phyloP scores from a whole-genome alignment of 768 basidiomycete species.

The Exidia glandulosa region DNA sequence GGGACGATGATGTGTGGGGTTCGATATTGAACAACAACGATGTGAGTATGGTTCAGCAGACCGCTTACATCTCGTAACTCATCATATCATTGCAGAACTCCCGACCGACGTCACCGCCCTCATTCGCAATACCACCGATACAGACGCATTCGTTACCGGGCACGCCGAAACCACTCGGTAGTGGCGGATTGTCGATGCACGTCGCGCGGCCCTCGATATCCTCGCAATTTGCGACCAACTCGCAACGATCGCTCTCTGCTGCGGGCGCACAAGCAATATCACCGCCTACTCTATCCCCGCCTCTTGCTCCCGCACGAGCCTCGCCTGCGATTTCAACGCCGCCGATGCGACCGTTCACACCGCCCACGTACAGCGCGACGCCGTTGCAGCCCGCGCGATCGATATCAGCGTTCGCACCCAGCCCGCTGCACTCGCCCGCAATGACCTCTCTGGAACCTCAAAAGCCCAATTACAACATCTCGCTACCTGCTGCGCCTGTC shows the following conservation, averaged over 20 bases:
- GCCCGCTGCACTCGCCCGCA: neutral
- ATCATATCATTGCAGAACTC: neutral
- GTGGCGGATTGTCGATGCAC: neutral
- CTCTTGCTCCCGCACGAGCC: neutral
- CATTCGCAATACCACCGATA: neutral
- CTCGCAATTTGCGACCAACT: neutral
- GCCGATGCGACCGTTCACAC: neutral
- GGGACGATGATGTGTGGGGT: slow-evolving; percentile 84
- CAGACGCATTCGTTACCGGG: slow-evolving; percentile 6
- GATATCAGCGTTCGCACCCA: neutral
- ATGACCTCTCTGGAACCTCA: neutral
- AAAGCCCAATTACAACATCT: slow-evolving; percentile 19
- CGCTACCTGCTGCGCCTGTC: slow-evolving; percentile 14
- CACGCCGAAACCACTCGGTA: neutral
- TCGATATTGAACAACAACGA: slow-evolving; percentile 50
- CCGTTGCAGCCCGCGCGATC: neutral
- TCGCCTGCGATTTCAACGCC: neutral
- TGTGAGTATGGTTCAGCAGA: slow-evolving; percentile 12
- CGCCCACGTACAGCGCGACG: neutral
- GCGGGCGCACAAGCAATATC: slow-evolving; percentile 1
- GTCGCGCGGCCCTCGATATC: neutral
- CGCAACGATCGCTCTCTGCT: neutral
- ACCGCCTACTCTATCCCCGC: slow-evolving; percentile 2
- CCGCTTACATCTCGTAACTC: neutral
- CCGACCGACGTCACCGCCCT: neutral